Base-by-base conservation (phyloP, 192 early-diverging fungal genomes). In the Coemansia reversa region DNA sequence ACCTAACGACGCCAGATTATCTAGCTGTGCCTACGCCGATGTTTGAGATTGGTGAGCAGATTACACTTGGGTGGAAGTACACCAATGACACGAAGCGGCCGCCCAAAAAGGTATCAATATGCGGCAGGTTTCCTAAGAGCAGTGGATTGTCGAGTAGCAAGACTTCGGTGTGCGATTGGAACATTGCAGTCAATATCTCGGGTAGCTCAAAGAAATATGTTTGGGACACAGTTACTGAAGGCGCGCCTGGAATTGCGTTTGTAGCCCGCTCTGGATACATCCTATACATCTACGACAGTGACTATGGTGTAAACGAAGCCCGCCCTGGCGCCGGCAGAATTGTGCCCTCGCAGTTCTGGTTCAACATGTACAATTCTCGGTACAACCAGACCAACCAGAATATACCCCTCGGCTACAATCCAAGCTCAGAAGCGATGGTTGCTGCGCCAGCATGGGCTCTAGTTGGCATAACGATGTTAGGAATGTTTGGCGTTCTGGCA, bases 351-450 rank as follows among this genome's bases (percentile, higher is more conserved):
- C 32, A 28, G 69, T 71, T 80, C 53, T 54, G 56, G 50, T 81
- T 81, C 63, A 55, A 62, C 60, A 74, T 81, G 78, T 81, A 75
- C 70, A 71, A 61, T 28, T 81, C 78, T 27, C 68, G 73, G 22
- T 81, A 81, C 55, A 63, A 56, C 20, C 49, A 20, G 52, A 72
- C 78, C 9, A 81, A 81, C 69, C 52, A 81, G 28, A 73, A 73
- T 29, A 63, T 81, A 19, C 78, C 69, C 8, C 56, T 53, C 7
- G 78, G 73, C 27, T 81, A 81, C 63, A 49, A 75, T 23, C 78
- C 78, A 33, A 72, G 69, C 42, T 28, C 65, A 11, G 73, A 73
- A 2, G 18, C 65, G 1, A 24, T 53, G 5, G 32, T 62, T 5
- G 57, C 48, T 5, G 53, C 67, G 5, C 72, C 58, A 32, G 42